A percentile compares a stretch with the other conserved stretches of the same genome.
Evolutionary conservation across 2,329 filamentous ascomycete genomes (phyloP).

Genomic region (Microdochium trichocladiopsis): DNA sequence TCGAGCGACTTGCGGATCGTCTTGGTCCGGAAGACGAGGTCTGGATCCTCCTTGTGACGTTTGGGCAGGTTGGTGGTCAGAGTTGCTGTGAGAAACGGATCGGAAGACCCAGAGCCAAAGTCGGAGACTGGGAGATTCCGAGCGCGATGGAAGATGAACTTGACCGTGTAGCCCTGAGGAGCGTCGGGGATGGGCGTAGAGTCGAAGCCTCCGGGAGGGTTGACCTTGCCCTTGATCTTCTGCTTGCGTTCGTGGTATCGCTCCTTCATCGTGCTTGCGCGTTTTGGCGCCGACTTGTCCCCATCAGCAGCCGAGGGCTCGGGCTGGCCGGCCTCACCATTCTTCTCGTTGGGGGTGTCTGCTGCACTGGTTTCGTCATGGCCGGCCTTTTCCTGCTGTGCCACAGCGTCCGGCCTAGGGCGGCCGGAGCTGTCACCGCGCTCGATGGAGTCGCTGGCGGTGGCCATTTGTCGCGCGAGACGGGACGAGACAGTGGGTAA

Average conservation of each 20-base stretch:
- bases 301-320: slow-evolving; percentile 7
- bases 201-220: slow-evolving; percentile 74
- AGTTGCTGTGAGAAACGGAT: slow-evolving; percentile 77
- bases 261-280: slow-evolving; percentile 17
- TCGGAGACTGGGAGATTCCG: slow-evolving; percentile 78
- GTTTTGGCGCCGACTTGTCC: slow-evolving; percentile 3
- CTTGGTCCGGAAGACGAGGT: slow-evolving; percentile 64
- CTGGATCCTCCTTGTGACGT: slow-evolving; percentile 80
- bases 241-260: slow-evolving; percentile 27
- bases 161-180: slow-evolving; percentile 74
- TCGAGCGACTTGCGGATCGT: slow-evolving; percentile 67
- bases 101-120: slow-evolving; percentile 67
- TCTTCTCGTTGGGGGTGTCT: no score
- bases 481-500: no score
- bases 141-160: slow-evolving; percentile 77
- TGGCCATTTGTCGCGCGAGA: no score
- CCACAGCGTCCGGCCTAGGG: no score
- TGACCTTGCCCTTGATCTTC: slow-evolving; percentile 29
- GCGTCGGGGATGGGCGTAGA: slow-evolving; percentile 67
- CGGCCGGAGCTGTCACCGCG: no score
- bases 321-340: no score
- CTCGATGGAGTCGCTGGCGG: no score
- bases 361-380: no score
- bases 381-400: no score
- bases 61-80: slow-evolving; percentile 63